Percentiles rank a stretch among this genome's conserved stretches.
Evolutionary conservation across 208 protist genomes (phyloP).

Genomic region (Leishmania tropica): DNA sequence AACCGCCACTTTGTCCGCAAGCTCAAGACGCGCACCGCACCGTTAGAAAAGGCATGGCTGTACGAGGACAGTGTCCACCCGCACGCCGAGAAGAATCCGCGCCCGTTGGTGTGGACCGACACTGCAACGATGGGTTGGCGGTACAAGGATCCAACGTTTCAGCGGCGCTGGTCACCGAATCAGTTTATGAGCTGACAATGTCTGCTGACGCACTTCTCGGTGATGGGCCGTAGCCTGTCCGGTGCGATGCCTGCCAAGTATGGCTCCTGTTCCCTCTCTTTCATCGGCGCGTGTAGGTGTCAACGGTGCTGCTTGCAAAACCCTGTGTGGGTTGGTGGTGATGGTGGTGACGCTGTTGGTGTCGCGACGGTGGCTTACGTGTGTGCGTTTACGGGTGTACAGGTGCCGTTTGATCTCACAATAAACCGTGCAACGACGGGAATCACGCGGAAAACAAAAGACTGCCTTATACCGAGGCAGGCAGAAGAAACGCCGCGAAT

Average conservation of each 20-base stretch:
- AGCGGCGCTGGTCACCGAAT: slow-evolving; percentile 85
- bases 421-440: neutral
- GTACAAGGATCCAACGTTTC: slow-evolving; percentile 84
- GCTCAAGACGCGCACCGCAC: slow-evolving; percentile 86
- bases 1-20: slow-evolving; percentile 92
- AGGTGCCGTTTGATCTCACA: neutral
- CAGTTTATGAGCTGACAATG: slow-evolving; percentile 78
- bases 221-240: neutral
- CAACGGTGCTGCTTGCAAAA: neutral
- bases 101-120: slow-evolving; percentile 85
- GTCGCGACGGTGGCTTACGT: neutral
- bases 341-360: neutral
- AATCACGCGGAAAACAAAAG: neutral
- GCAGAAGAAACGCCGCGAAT: neutral
- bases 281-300: neutral
- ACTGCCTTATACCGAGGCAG: neutral
- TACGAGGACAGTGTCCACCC: slow-evolving; percentile 90
- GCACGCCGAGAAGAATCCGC: slow-evolving; percentile 84
- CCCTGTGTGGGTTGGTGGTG: neutral
- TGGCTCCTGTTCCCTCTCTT: neutral
- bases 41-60: slow-evolving; percentile 93
- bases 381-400: neutral
- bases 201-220: neutral
- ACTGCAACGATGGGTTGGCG: slow-evolving; percentile 51
- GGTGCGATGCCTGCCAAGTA: neutral